A percentile compares a stretch with the other conserved stretches of the same genome.
phyloP scores from a whole-genome alignment of 2,329 filamentous ascomycete genomes.

The Aspergillus clavatus region DNA sequence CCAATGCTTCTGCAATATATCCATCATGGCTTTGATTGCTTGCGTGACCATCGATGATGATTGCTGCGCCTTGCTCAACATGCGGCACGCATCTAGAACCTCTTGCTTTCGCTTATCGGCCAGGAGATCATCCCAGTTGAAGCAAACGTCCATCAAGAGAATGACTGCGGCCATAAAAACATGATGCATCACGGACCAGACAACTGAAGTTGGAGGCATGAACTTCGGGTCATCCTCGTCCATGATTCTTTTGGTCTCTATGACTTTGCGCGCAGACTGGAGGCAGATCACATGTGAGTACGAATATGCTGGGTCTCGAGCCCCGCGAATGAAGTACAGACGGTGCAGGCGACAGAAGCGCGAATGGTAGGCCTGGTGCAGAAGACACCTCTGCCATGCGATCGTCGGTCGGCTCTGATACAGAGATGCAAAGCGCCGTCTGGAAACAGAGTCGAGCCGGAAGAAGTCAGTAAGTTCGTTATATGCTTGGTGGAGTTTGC shows the following conservation, averaged over 20 bases:
- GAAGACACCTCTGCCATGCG: conserved; percentile 32
- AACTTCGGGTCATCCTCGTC: conserved; percentile 26
- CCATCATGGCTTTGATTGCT: conserved; percentile 37
- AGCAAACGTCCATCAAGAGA: conserved; percentile 38
- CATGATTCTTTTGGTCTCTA: conserved; percentile 34
- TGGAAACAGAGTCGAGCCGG: conserved; percentile 30
- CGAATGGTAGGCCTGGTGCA: conserved; percentile 34
- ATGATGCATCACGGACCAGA: conserved; percentile 36
- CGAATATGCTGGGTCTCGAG: conserved; percentile 31
- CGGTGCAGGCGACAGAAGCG: conserved; percentile 38
- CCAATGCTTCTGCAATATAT: conserved; percentile 31
- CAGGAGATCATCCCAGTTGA: conserved; percentile 36
- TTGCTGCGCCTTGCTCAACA: conserved; percentile 34
- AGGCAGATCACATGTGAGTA: conserved; percentile 38
- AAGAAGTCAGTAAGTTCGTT: conserved; percentile 35
- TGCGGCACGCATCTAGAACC: conserved; percentile 35
- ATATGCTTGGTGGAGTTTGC: conserved; percentile 29
- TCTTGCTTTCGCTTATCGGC: conserved; percentile 34
- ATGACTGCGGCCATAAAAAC: conserved; percentile 40
- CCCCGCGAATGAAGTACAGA: conserved; percentile 36
- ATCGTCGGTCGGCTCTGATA: conserved; percentile 27
- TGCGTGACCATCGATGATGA: conserved; percentile 28
- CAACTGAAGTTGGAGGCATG: conserved; percentile 22
- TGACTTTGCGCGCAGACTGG: conserved; percentile 34
- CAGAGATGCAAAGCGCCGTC: conserved; percentile 22